A percentile compares a stretch with the other conserved stretches of the same genome.
Conservation (phyloP, 306 rosid genomes). For the Cucurbita maxima region DNA sequence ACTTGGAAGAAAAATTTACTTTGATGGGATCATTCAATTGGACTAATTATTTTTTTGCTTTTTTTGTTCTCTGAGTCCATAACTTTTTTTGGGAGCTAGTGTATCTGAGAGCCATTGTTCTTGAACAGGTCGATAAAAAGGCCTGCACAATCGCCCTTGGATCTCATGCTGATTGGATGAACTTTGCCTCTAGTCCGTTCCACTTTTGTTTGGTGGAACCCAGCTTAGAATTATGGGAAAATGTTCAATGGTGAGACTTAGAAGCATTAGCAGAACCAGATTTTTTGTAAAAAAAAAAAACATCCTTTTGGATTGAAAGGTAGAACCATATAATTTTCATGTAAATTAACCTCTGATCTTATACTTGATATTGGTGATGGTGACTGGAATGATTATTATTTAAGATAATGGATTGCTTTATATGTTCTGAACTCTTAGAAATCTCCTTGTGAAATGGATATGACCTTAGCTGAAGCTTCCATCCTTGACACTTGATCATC, state of each 20-base stretch:
- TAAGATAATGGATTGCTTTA: background rate
- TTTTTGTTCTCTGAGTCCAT: background rate
- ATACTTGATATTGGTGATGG: constrained; percentile 20
- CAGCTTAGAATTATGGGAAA: background rate
- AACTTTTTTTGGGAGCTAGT: background rate
- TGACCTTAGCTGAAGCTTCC: background rate
- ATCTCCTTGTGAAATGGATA: background rate
- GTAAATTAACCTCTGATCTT: constrained; percentile 14
- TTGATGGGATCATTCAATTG: background rate
- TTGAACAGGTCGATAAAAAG: constrained; percentile 26
- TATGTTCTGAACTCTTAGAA: background rate
- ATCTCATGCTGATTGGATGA: constrained; percentile 4
- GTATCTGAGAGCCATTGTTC: background rate
- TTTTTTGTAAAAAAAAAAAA: constrained; percentile 1
- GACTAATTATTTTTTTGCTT: background rate
- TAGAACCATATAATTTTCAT: constrained; percentile 2
- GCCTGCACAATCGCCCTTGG: constrained; percentile 3
- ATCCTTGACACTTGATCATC: background rate
- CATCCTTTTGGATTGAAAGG: constrained; percentile 1
- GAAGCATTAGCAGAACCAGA: constrained; percentile 15
- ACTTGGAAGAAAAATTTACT: background rate
- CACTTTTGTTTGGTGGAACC: constrained; percentile 14
- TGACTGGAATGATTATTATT: constrained; percentile 23
- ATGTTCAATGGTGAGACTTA: constrained; percentile 9
- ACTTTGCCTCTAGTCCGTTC: constrained; percentile 1